A percentile compares a stretch with the other conserved stretches of the same genome.
These are phyloP conservation scores for Vanderwaltozyma tropicalis DNA, from an alignment of 805 yeast species.

Conservation along the genomic window DNA sequence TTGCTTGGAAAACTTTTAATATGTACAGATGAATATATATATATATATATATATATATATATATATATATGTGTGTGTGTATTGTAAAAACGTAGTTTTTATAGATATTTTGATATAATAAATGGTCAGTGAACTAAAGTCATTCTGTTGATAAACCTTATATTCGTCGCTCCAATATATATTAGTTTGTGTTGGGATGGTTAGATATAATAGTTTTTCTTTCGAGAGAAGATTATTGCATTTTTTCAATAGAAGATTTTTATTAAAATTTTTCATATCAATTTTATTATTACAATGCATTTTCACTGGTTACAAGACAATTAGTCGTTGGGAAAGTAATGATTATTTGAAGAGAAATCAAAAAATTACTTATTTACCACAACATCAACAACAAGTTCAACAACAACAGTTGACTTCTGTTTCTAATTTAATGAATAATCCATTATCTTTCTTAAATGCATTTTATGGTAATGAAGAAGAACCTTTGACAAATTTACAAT, in stretches of 20 bases:
- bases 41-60: not conserved
- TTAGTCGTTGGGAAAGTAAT: no score
- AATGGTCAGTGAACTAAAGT: no score
- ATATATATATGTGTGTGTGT: not conserved
- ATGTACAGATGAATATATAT: not conserved
- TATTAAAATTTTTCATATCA: no score
- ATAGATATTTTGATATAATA: no score
- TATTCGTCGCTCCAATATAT: no score
- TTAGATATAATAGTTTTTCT: not conserved
- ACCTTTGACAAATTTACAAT: conserved; percentile 1
- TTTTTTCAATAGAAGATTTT: no score
- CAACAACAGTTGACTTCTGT: not conserved
- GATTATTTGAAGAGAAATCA: no score
- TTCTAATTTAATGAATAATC: conserved; percentile 1
- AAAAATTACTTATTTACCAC: not conserved
- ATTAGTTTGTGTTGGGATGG: not conserved
- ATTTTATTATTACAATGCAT: no score
- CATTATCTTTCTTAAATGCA: conserved; percentile 1
- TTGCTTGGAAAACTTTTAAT: not conserved
- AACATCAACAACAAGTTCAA: not conserved
- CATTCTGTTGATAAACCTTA: no score
- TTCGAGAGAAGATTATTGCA: no score
- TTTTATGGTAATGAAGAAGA: not conserved
- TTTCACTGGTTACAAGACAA: no score
- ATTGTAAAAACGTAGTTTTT: no score